A percentile compares a stretch with the other conserved stretches of the same genome.
These are phyloP conservation scores for Ceratobasidium sp. DNA, from an alignment of 1,284 basidiomycete genomes.

Conservation along the genomic window DNA sequence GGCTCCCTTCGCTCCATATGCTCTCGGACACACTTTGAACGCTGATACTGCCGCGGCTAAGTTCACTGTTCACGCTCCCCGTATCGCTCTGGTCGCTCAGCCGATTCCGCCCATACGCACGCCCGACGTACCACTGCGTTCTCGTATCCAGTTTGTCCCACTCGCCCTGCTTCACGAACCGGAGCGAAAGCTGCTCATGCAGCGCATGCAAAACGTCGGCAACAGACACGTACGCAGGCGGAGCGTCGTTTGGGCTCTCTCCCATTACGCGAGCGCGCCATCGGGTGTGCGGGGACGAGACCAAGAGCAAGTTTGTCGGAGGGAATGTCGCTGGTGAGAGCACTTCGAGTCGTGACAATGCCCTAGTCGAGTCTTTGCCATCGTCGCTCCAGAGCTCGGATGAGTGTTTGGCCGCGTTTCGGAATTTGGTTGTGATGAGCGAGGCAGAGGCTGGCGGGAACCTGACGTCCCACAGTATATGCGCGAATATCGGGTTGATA, in stretches of 20 bases:
- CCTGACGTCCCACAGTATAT: conserved; percentile 37
- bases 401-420: conserved; percentile 13
- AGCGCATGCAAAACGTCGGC: conserved; percentile 25
- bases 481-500: conserved; percentile 39
- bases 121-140: conserved; percentile 18
- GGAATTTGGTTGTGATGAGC: conserved; percentile 29
- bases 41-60: conserved; percentile 14
- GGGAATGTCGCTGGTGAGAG: conserved; percentile 31
- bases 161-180: conserved; percentile 39
- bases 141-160: conserved; percentile 29
- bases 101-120: conserved; percentile 28
- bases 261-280: conserved; percentile 30
- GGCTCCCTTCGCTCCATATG: conserved; percentile 37
- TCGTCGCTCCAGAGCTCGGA: conserved; percentile 16
- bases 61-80: conserved; percentile 27
- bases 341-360: conserved; percentile 10
- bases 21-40: conserved; percentile 21
- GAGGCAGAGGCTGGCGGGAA: conserved; percentile 38
- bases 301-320: conserved; percentile 8
- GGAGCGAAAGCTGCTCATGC: conserved; percentile 32
- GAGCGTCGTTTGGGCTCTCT: not conserved
- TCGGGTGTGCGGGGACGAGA: conserved; percentile 36
- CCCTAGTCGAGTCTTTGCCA: conserved; percentile 11
- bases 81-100: conserved; percentile 6
- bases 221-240: conserved; percentile 26